Evolutionary conservation across 2,329 filamentous ascomycete species (phyloP).

Genomic region (Fusarium metavorans): DNA sequence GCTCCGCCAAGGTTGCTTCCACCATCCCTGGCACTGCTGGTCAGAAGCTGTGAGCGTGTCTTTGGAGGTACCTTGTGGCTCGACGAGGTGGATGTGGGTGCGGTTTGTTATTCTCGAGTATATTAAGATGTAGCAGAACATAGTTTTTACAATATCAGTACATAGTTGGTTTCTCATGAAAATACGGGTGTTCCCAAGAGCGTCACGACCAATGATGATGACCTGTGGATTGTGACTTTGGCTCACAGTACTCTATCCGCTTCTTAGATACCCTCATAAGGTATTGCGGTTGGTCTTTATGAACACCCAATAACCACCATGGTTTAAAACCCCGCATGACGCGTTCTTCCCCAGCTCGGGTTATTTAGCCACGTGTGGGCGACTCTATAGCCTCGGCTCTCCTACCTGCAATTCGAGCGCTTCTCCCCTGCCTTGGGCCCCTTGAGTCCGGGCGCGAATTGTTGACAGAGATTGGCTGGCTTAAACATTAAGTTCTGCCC

Average conservation of each 20-base stretch:
- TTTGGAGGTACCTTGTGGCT: neutral
- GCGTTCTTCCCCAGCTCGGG: neutral
- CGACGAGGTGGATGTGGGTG: neutral
- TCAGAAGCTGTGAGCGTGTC: slow-evolving; percentile 45
- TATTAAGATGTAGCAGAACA: neutral
- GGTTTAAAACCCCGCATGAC: neutral
- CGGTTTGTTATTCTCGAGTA: neutral
- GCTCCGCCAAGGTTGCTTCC: slow-evolving; percentile 58
- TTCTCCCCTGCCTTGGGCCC: neutral
- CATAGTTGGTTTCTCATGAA: neutral
- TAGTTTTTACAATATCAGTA: slow-evolving; percentile 1
- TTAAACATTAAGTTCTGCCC: neutral
- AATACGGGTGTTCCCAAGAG: neutral
- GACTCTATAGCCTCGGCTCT: neutral
- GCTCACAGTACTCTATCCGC: neutral
- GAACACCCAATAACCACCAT: neutral
- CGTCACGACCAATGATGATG: neutral
- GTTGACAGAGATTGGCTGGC: neutral
- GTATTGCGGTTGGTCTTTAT: neutral
- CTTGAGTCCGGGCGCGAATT: neutral
- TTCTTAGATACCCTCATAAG: neutral
- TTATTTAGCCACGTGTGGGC: neutral
- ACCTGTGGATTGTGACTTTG: neutral
- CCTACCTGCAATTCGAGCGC: neutral
- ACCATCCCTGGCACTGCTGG: slow-evolving; percentile 55